Evolutionary conservation across 2,329 filamentous ascomycete genomes (phyloP), one percentile per base, ranked within the genome.

Genomic region (Podosphaera leucotricha): DNA sequence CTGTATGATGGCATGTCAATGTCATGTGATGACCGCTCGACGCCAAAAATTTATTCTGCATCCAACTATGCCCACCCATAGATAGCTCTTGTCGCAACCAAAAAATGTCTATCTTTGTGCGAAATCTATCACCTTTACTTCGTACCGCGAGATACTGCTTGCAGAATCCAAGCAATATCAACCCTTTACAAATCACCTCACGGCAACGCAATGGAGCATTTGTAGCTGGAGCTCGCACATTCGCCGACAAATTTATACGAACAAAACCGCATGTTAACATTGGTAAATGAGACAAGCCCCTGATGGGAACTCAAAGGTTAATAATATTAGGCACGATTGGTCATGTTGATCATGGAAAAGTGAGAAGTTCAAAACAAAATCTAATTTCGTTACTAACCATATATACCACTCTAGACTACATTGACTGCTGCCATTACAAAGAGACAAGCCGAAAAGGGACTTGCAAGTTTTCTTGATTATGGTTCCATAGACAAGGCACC

Each of bases 311-410:
- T 38, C 43, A 45, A 10, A 45, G 37, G 51, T 49, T 45, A 51
- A 40, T 16, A 18, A 38, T 45, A 18, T n/a, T 46, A 86, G 80
- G 80, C 63, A 98, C 90, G 56, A 98, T 98, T 66, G 90, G 90
- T 57, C 90, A 98, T 71, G 90, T 98, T 66, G 90, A 98, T 75
- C 87, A 98, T 68, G 87, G 87, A 70, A 98, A 98, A 81, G 86
- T 92, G 67, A 22, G 46, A 38, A 6, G 24, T 20, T 13, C 10
- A 11, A 18, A 42, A 18, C 40, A 18, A 8, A 20, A 22, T 42
- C 5, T 42, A 6, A 30, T 11, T 10, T 30, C n/a, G 44, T 38
- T 39, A 42, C 39, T 43, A 35, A 48, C 43, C 47, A 48, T 40
- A 21, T 42, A 44, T 49, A 41, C 45, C 46, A 47, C 37, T 33